Evolutionary conservation across 768 basidiomycete species (phyloP).

Genomic region (Suillus occidentalis): DNA sequence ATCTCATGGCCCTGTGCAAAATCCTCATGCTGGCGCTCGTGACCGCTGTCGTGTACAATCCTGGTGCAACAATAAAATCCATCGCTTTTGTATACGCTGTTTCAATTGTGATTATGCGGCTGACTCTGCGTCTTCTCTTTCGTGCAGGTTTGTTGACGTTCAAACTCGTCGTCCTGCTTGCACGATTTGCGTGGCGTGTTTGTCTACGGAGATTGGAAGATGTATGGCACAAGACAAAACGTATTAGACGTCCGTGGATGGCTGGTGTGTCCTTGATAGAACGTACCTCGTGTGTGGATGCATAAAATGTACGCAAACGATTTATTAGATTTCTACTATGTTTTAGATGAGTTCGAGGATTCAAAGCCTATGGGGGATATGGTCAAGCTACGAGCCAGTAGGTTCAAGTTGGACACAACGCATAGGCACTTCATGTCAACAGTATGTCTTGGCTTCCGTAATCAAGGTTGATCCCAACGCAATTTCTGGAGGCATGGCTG

Average conservation of each 20-base stretch:
- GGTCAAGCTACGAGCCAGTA: neutral
- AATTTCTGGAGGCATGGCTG: neutral
- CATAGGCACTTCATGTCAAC: neutral
- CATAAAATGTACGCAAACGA: neutral
- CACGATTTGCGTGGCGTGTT: neutral
- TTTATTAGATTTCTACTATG: neutral
- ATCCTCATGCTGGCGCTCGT: constrained; percentile 16
- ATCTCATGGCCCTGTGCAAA: constrained; percentile 8
- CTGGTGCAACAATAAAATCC: constrained; percentile 8
- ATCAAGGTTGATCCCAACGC: neutral
- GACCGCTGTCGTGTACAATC: constrained; percentile 15
- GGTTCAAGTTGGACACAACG: neutral
- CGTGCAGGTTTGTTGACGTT: constrained; percentile 2
- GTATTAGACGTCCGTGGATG: neutral
- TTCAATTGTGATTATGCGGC: neutral
- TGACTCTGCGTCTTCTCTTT: neutral
- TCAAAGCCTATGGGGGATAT: neutral
- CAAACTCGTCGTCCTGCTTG: neutral
- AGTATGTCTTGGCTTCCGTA: too few relatives aligned
- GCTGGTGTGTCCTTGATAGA: neutral
- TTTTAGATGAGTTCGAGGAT: neutral
- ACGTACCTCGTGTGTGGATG: neutral
- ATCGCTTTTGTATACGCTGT: neutral
- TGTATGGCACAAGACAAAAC: neutral
- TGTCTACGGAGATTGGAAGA: neutral